Base-by-base conservation (phyloP, 225 moss, liverwort and hornwort species). In the Lunularia cruciata region DNA sequence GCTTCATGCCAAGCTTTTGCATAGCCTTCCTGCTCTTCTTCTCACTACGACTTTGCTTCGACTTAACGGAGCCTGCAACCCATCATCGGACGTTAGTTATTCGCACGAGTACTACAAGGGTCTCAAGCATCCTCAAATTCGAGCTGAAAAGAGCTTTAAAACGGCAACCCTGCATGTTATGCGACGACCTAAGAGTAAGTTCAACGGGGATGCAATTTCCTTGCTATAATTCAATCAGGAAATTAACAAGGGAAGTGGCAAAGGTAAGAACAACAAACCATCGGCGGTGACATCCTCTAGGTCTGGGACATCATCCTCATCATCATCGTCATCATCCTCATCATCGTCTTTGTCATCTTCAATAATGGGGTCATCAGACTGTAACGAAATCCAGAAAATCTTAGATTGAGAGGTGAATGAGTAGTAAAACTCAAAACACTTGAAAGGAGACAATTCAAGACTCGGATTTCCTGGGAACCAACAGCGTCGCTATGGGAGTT, bases 1-100 rank as follows among this genome's bases (percentile, higher is more conserved):
- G 93, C 79, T 98, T 98, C 98, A 98, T 98, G 71, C 98, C 98
- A 57, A 98, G 91, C 71, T 98, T 98, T 67, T 91, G 98, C 98
- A 98, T 98, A 53, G 98, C 98, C 83, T 98, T 98, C 81, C 98
- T 84, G 73, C 90, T 91, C 88, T 98, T 98, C 83, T 98, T 98
- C 86, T 98, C 98, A 78, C 98, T 93, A 51, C 93, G 93, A 85
- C 98, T 98, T 83, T 98, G 93, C 80, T 98, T 98, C 36, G 93
- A 91, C 85, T 93, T 98, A 34, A 93, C 98, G 81, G 82, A 89
- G 15, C 78, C 73, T 69, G 40, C 30, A 1, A 67, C 23, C 22
- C n/a, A n/a, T n/a, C n/a, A n/a, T n/a, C n/a, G n/a, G n/a, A n/a
- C n/a, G n/a, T n/a, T n/a, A n/a, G n/a, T n/a, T n/a, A n/a, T n/a